Percentiles rank a stretch among this genome's conserved stretches.
Evolutionary conservation across 1,284 basidiomycete genomes (phyloP).

Genomic region (Ceratorhiza oryzae-sativae): DNA sequence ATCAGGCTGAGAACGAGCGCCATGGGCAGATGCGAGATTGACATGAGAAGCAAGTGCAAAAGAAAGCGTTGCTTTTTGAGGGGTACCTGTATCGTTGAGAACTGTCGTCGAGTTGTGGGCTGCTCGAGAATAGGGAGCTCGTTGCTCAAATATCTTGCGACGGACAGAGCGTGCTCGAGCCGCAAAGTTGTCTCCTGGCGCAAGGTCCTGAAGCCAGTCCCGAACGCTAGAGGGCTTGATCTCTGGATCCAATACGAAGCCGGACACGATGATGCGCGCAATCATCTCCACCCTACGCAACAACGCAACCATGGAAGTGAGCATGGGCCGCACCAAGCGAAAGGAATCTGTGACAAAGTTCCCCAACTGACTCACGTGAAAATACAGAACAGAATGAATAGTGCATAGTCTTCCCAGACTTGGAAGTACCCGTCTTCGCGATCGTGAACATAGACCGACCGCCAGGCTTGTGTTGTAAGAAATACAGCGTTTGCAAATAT

Average conservation of each 20-base stretch:
- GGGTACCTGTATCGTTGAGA: not conserved
- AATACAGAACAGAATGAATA: conserved; percentile 83
- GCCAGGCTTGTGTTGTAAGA: conserved; percentile 79
- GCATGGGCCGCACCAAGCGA: conserved; percentile 7
- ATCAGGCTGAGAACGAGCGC: conserved; percentile 23
- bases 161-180: conserved; percentile 31
- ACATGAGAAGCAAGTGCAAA: conserved; percentile 27
- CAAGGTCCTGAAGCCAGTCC: conserved; percentile 31
- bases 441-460: conserved; percentile 57
- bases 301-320: not conserved
- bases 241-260: conserved; percentile 89
- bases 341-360: conserved; percentile 27
- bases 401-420: conserved; percentile 83
- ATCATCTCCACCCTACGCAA: conserved; percentile 76
- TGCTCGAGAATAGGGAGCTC: conserved; percentile 13
- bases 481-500: conserved; percentile 88
- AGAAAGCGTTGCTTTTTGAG: conserved; percentile 25
- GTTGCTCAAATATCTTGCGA: conserved; percentile 33
- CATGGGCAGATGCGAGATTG: conserved; percentile 24
- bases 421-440: conserved; percentile 77
- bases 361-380: conserved; percentile 74
- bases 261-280: conserved; percentile 90
- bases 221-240: conserved; percentile 50
- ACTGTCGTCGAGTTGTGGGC: conserved; percentile 1
- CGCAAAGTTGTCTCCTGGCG: conserved; percentile 36